phyloP scores from a whole-genome alignment of 768 basidiomycete species.

The Tulasnella sp. region DNA sequence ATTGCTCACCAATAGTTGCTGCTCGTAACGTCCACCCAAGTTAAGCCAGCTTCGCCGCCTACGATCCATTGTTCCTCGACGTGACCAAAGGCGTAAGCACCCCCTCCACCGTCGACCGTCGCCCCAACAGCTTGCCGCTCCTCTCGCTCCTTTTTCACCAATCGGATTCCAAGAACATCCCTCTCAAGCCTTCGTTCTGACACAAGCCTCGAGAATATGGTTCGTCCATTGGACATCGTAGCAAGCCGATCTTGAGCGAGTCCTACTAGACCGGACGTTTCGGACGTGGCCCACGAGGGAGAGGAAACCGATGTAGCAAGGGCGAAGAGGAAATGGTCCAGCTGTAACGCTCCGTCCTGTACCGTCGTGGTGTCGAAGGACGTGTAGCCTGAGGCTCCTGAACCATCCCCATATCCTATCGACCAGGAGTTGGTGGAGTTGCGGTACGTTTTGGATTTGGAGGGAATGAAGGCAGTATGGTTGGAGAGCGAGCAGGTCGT shows the following conservation, averaged over 20 bases:
- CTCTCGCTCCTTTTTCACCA: not conserved
- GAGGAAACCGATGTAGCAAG: not conserved
- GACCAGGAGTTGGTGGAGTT: slow-evolving; percentile 13
- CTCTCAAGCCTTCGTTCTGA: not conserved
- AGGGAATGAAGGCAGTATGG: slow-evolving; percentile 12
- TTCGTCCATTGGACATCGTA: slow-evolving; percentile 2
- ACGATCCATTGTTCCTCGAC: slow-evolving; percentile 19
- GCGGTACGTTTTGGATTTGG: not conserved
- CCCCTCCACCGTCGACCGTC: not conserved
- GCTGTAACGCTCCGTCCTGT: not conserved
- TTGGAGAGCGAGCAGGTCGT: slow-evolving; percentile 7
- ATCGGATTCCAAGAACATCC: slow-evolving; percentile 15
- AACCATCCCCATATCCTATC: slow-evolving; percentile 13
- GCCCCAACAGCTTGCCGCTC: not conserved
- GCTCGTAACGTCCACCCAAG: slow-evolving; percentile 19
- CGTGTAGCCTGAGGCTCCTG: not conserved
- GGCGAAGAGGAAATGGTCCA: slow-evolving; percentile 18
- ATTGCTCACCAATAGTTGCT: slow-evolving; percentile 19
- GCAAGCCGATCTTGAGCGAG: slow-evolving; percentile 23
- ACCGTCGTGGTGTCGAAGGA: not conserved
- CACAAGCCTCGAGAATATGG: slow-evolving; percentile 16
- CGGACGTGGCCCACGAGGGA: not conserved
- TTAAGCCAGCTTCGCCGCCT: slow-evolving; percentile 16
- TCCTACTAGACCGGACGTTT: slow-evolving; percentile 16
- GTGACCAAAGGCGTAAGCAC: slow-evolving; percentile 17